Conservation (phyloP, 2,329 filamentous ascomycete genomes). For the Verticillium tricorpus region DNA sequence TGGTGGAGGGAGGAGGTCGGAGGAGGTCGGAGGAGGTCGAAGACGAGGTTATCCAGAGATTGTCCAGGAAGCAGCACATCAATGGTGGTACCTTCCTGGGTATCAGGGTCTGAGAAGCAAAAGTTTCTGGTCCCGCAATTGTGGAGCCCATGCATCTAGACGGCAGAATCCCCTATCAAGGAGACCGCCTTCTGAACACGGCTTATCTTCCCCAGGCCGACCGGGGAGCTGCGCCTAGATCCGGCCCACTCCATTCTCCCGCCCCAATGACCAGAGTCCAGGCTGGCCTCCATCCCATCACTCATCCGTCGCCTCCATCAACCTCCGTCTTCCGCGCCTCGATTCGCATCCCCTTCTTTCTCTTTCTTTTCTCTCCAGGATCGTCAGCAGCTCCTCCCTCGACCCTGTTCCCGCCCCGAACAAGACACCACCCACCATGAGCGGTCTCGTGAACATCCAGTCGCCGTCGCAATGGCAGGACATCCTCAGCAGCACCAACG, state of each 20-base stretch:
- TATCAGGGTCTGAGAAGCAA: background rate
- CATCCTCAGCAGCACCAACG: constrained; percentile 65
- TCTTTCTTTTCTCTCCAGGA: background rate
- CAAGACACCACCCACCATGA: constrained; percentile 29
- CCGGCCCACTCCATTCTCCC: background rate
- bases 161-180: constrained; percentile 1
- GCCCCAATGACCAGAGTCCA: background rate
- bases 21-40: background rate
- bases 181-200: background rate
- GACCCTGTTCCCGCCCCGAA: background rate
- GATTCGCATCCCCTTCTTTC: background rate
- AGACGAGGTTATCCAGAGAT: background rate
- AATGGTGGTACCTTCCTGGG: background rate
- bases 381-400: background rate
- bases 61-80: background rate
- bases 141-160: background rate
- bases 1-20: background rate
- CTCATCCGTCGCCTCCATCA: background rate
- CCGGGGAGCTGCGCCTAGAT: background rate
- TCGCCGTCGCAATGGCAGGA: constrained; percentile 68
- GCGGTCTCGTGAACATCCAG: constrained; percentile 49
- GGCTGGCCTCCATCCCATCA: background rate
- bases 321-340: background rate
- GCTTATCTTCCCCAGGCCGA: background rate
- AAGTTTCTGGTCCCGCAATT: background rate